Percentiles rank a stretch among this genome's conserved stretches.
phyloP scores from a whole-genome alignment of 2,329 filamentous ascomycete genomes.

The Chalara sp. region DNA sequence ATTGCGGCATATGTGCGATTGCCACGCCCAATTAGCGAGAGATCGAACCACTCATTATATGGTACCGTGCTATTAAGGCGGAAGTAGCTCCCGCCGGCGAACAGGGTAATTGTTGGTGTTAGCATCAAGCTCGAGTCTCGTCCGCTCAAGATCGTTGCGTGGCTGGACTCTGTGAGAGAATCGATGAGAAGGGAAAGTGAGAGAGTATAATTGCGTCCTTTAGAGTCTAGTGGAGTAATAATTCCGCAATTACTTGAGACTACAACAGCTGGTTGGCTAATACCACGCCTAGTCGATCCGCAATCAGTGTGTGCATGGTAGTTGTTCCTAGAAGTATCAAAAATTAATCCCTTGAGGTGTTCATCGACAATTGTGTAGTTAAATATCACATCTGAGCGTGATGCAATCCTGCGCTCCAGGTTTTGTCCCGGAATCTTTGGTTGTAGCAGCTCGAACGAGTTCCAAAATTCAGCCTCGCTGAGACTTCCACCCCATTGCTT shows the following conservation, averaged over 20 bases:
- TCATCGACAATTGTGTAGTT: neutral
- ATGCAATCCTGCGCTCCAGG: constrained; percentile 37
- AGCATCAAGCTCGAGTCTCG: too few relatives aligned
- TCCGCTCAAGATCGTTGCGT: too few relatives aligned
- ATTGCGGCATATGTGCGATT: constrained; percentile 29
- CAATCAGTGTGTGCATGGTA: neutral
- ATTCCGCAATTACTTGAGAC: too few relatives aligned
- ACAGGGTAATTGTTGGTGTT: constrained; percentile 29
- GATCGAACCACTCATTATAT: constrained; percentile 29
- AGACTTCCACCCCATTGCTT: constrained; percentile 48
- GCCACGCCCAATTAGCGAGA: constrained; percentile 28
- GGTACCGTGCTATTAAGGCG: constrained; percentile 35
- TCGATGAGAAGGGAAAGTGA: neutral
- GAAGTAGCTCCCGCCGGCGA: constrained; percentile 32
- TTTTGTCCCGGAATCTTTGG: constrained; percentile 39
- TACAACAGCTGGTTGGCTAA: too few relatives aligned
- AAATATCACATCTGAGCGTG: constrained; percentile 15
- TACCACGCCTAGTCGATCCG: neutral
- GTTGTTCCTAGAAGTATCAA: neutral
- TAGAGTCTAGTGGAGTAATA: neutral
- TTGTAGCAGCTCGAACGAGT: constrained; percentile 33
- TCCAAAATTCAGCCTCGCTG: constrained; percentile 31
- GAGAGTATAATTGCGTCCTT: neutral
- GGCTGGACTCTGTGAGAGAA: too few relatives aligned
- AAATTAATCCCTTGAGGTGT: neutral